Percentiles rank a stretch among this genome's conserved stretches.
Evolutionary conservation across 208 protist species (phyloP).

Genomic region (Trichomonas vaginalis): DNA sequence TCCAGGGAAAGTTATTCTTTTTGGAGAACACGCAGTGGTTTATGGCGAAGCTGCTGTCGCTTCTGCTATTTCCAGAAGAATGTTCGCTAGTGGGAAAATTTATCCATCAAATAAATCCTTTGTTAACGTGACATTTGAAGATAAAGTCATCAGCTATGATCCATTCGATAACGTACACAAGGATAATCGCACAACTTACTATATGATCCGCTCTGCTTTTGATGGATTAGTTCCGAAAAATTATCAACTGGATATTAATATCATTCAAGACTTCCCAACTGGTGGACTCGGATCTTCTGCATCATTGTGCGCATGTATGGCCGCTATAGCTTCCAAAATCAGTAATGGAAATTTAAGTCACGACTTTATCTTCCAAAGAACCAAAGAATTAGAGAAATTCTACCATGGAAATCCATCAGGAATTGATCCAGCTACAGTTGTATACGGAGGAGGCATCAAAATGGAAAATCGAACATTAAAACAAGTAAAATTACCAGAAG

Average conservation of each 20-base stretch:
- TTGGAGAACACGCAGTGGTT: slow-evolving; percentile 14
- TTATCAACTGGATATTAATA: background rate
- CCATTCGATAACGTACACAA: background rate
- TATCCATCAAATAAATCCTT: background rate
- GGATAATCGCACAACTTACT: background rate
- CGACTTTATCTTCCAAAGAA: background rate
- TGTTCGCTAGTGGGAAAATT: background rate
- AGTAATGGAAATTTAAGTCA: background rate
- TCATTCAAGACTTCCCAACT: background rate
- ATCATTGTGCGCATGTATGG: background rate
- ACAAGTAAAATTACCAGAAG: background rate
- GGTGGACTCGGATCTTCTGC: background rate
- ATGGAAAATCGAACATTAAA: background rate
- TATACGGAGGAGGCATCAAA: background rate
- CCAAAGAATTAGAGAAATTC: background rate
- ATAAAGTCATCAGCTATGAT: background rate
- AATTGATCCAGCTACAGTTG: background rate
- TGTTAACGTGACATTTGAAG: background rate
- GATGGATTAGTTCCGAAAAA: background rate
- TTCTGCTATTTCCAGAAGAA: background rate
- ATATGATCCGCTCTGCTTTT: background rate
- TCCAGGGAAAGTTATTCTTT: slow-evolving; percentile 11
- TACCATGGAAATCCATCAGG: slow-evolving; percentile 9
- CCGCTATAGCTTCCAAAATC: background rate
- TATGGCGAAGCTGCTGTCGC: background rate